Base-by-base conservation (phyloP, 352 stramenopile genomes). In the Halophytophthora polymorphica region DNA sequence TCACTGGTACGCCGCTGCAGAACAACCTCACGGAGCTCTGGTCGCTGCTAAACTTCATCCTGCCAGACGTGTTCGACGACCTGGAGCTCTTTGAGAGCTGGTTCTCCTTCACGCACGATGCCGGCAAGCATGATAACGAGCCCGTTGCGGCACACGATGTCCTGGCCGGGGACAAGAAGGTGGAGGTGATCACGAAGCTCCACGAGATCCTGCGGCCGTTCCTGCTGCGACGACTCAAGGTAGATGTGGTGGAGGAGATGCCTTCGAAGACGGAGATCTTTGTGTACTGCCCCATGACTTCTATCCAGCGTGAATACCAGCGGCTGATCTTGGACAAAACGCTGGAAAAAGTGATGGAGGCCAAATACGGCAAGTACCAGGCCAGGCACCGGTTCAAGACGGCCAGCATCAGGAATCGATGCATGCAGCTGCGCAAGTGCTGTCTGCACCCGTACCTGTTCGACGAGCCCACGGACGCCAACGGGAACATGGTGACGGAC, bases 1-100 rank as follows among this genome's bases (percentile, higher is more conserved):
- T 99, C 33, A 97, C 88, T 21, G 96, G 96, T 41, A 99, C 96
- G 40, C 96, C 96, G 15, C 92, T 99, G 25, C 96, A 99, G 74
- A 99, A 99, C 62, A 98, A 98, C 59, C 75, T 99, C 37, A 91
- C 83, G 17, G 97, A 99, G 72, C 78, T 99, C 5, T 99, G 96
- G 96, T 88, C 93, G n/a, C 69, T 99, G 49, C 80, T 99, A 28
- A 99, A 99, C 64, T 98, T 98, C 69, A 96, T 99, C 31, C 64
- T 99, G 28, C 96, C 96, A 0, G 77, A 96, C 38, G 96, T 99
- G 41, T 99, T 99, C 67, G 96, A 98, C 62, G 96, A 98, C 36
- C 75, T 98, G 8, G 93, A 98, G 55, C 94, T 97, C 7, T 99
- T 99, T 71, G 95, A 99, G 73, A 98, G 88, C 45, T 99, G 95